Conservation (phyloP, 2,329 filamentous ascomycete species). For the Cladobotryum mycophilum region DNA sequence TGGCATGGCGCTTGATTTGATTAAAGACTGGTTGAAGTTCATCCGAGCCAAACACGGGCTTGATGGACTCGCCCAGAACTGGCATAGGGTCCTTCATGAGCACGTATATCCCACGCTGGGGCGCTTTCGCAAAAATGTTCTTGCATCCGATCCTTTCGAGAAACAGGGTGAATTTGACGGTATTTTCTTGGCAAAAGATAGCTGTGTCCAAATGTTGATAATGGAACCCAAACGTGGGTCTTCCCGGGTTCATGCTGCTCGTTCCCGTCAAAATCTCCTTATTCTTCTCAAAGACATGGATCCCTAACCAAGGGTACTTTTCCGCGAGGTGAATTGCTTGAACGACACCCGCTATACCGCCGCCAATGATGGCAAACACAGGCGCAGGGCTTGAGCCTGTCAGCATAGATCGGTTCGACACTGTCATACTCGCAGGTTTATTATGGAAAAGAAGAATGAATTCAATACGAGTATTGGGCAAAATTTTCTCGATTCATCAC, state of each 20-base stretch:
- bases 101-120: constrained; percentile 3
- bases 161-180: constrained; percentile 2
- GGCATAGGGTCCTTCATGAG: constrained; percentile 1
- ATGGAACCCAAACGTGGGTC: constrained; percentile 2
- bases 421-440: background rate
- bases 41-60: background rate
- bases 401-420: background rate
- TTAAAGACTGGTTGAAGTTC: background rate
- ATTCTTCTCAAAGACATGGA: constrained; percentile 2
- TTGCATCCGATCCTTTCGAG: constrained; percentile 1
- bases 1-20: constrained; percentile 1
- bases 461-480: background rate
- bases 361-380: constrained; percentile 1
- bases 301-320: background rate
- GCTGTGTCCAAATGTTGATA: constrained; percentile 3
- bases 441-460: background rate
- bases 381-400: background rate
- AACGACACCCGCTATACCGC: constrained; percentile 1
- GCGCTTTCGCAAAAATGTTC: background rate
- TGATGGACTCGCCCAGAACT: background rate
- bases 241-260: constrained; percentile 2
- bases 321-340: constrained; percentile 3
- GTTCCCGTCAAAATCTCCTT: constrained; percentile 1
- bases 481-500: background rate
- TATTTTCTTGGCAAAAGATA: constrained; percentile 4